Percentiles rank a stretch among this genome's conserved stretches.
Evolutionary conservation across 345 rosid genomes (phyloP).

Genomic region (Theobroma cacao): DNA sequence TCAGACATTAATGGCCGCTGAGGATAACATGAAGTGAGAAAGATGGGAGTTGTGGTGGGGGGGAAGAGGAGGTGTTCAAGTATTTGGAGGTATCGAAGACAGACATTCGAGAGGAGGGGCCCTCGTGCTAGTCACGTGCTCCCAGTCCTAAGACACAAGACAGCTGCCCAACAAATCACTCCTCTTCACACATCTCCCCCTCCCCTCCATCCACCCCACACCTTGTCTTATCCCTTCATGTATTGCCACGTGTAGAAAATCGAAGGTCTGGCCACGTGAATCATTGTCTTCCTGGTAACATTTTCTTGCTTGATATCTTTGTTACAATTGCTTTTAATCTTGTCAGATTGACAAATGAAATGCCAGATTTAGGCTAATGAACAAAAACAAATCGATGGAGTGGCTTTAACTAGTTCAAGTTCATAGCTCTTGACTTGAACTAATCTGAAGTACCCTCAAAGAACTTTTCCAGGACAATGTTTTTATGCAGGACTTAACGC

Average conservation of each 20-base stretch:
- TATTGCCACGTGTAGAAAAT: slow-evolving; percentile 5
- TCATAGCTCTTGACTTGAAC: neutral
- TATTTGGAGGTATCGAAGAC: neutral
- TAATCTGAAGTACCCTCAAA: neutral
- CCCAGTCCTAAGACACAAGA: slow-evolving; percentile 1
- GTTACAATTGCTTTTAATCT: neutral
- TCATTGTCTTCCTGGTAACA: neutral
- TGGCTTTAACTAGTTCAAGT: neutral
- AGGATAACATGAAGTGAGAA: neutral
- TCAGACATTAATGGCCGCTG: slow-evolving; percentile 13
- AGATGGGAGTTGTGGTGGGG: too few relatives aligned
- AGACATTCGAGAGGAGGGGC: slow-evolving; percentile 25
- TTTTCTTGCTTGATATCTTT: neutral
- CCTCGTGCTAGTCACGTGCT: slow-evolving; percentile 38
- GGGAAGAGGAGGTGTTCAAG: neutral
- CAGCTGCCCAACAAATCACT: slow-evolving; percentile 28
- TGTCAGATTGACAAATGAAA: neutral
- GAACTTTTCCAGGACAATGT: neutral
- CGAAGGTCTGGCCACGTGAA: slow-evolving; percentile 16
- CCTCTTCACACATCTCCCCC: neutral
- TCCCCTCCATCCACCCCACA: neutral
- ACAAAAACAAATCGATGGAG: neutral
- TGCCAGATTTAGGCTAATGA: neutral
- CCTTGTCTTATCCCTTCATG: neutral
- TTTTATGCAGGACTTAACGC: neutral